Base-by-base conservation (phyloP, 176 grass and related monocot species). In the Ananas comosus region DNA sequence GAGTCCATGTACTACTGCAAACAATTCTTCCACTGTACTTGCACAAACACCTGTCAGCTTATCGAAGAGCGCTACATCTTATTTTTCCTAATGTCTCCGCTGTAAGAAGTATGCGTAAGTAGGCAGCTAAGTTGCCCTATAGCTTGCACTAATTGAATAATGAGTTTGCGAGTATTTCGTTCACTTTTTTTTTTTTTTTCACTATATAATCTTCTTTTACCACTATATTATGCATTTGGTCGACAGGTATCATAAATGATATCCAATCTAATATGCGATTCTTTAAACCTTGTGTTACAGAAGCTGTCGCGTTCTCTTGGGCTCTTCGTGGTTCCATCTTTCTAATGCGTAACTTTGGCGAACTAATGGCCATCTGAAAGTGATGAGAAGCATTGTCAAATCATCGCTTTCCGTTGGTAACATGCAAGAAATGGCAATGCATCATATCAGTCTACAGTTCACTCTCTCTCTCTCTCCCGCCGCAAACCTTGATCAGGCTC, bases 281-380 rank as follows among this genome's bases (percentile, higher is more conserved):
- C 51, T 72, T 13, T 69, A 23, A 48, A 71, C 16, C 10, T 70
- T 42, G 65, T 33, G 14, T 49, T 73, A 49, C 80, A 87, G 83
- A 83, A 81, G 67, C 16, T 91, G 49, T 58, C 75, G 49, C 67
- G 77, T 53, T 78, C 78, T 51, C 48, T 67, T 66, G 80, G 88
- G 21, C 50, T 91, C 12, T 91, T 91, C 16, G 78, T 25, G 88
- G 80, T 61, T 86, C 80, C 63, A 70, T 90, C 65, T 42, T 90
- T 5, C 24, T 90, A 1, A 83, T 90, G 80, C 83, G 56, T 58
- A 86, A 59, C 51, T 86, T 17, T 19, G 88, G 78, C 33, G 78
- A 86, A 64, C 42, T 79, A 13, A 86, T 86, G 83, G 42, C 78
- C 25, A 48, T 91, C 65, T 90, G 68, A 74, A 71, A 49, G 25